These are phyloP conservation scores for Yarrowia sp. DNA, from an alignment of 805 yeast species.

Conservation along the genomic window DNA sequence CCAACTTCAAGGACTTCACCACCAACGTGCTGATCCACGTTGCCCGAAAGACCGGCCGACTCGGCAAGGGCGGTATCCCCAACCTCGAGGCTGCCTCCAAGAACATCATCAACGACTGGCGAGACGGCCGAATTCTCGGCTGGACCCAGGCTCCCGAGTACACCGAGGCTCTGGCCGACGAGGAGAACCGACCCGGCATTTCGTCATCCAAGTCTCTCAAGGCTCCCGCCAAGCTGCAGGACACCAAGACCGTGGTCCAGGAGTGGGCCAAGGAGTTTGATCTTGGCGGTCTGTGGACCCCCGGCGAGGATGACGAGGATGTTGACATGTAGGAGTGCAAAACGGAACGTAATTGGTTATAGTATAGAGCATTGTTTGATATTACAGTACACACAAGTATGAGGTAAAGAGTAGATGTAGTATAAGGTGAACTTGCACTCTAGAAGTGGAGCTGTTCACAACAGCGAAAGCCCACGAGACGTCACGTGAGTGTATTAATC, in stretches of 20 bases:
- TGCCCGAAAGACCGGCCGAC: conserved; percentile 88
- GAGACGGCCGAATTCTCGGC: conserved; percentile 90
- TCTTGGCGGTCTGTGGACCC: conserved; percentile 69
- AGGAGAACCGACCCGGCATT: conserved; percentile 36
- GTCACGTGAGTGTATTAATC: too few species aligned
- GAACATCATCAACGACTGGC: conserved; percentile 87
- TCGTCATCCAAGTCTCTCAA: conserved; percentile 29
- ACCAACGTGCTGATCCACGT: conserved; percentile 87
- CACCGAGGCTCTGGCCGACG: conserved; percentile 33
- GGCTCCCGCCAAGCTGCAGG: conserved; percentile 42
- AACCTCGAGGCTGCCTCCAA: conserved; percentile 82
- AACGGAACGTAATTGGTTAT: neutral
- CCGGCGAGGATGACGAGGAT: conserved; percentile 29
- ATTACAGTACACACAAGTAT: too few species aligned
- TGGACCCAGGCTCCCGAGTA: conserved; percentile 53
- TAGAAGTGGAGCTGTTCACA: too few species aligned
- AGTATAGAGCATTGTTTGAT: neutral
- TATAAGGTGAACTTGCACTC: too few species aligned
- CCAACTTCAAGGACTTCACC: conserved; percentile 70
- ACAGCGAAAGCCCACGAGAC: too few species aligned
- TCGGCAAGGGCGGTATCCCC: conserved; percentile 91
- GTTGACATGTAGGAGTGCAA: conserved; percentile 21
- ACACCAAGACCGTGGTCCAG: conserved; percentile 72
- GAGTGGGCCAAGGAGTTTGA: conserved; percentile 95
- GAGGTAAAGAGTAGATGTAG: too few species aligned